Conservation (phyloP, 1,139 yeast species). For the Protomyces lactucae-debilis region DNA sequence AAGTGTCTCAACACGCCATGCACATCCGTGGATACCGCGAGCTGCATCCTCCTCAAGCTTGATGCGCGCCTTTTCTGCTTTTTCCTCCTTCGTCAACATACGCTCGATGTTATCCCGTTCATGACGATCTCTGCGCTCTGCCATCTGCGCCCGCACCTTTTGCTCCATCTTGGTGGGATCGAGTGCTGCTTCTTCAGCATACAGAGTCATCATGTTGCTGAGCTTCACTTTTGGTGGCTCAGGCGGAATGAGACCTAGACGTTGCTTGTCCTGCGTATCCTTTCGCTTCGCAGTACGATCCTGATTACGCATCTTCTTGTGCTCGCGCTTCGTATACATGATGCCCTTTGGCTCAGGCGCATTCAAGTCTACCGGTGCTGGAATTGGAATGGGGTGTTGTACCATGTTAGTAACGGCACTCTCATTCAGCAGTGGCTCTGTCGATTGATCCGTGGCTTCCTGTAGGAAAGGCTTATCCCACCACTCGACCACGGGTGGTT, state of each 20-base stretch:
- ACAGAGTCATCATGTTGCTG: conserved; percentile 75
- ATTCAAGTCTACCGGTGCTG: conserved; percentile 50
- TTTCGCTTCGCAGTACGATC: conserved; percentile 60
- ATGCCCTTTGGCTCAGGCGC: conserved; percentile 49
- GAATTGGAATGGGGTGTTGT: conserved; percentile 73
- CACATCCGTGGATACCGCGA: conserved; percentile 57
- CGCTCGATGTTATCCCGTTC: conserved; percentile 57
- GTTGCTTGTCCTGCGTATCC: conserved; percentile 70
- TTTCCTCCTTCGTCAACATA: conserved; percentile 56
- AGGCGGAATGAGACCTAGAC: conserved; percentile 76
- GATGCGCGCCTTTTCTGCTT: conserved; percentile 44
- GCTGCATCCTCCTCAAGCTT: conserved; percentile 49
- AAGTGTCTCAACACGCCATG: conserved; percentile 52
- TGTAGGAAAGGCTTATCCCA: conserved; percentile 60
- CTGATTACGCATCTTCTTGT: conserved; percentile 67
- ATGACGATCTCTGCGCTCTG: conserved; percentile 59
- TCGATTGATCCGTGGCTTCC: conserved; percentile 43
- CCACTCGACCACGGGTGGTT: conserved; percentile 70
- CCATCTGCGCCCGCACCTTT: conserved; percentile 64
- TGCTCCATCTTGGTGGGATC: conserved; percentile 87
- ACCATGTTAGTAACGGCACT: conserved; percentile 55
- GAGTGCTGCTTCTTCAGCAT: conserved; percentile 77
- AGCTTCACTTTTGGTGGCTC: conserved; percentile 86
- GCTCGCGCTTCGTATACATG: conserved; percentile 61
- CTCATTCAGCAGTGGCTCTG: conserved; percentile 31